Evolutionary conservation across 768 basidiomycete genomes (phyloP), one percentile per base, ranked within the genome.

Genomic region (Leucocoprinus sp.): DNA sequence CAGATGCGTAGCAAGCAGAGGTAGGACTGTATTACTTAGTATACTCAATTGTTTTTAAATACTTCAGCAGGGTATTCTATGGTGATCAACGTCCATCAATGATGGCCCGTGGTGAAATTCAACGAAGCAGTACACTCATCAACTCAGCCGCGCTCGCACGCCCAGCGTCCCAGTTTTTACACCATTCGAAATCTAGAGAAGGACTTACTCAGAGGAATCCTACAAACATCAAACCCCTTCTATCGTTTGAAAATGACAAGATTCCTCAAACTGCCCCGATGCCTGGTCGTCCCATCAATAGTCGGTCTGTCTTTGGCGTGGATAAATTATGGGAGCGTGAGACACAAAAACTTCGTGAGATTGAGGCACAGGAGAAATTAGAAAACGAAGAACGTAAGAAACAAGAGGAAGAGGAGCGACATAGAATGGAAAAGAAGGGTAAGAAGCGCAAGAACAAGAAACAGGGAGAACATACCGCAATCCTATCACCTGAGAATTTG

Each of bases 311-410:
- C 8, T 96, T 95, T 56, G 93, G 93, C 2, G 84, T 88, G 1
- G 93, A 96, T 60, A 85, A 84, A n/a, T 56, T 95, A 8, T 95
- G 93, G 93, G 85, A 93, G 57, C 73, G 78, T 31, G 93, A 96
- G 62, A 75, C 92, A 70, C 76, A 64, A 14, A 95, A 88, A 60
- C 67, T 95, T 42, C 76, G 76, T 51, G 71, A 79, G 49, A 86
- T 93, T 0, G 83, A 95, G 60, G 81, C 77, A 9, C 60, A 55
- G 42, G 91, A 93, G 58, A 72, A 66, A 45, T 58, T 55, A 8
- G 81, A 78, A 46, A 73, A 70, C n/a, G 76, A 78, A 49, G 74
- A 69, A 26, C 69, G 65, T 42, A 66, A 55, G 57, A 67, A 60
- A 39, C 60, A 57, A 42, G 75, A 79, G 38, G 69, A 67, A 51